Evolutionary conservation across 805 yeast genomes (phyloP).

Genomic region (Candida peoriensis): DNA sequence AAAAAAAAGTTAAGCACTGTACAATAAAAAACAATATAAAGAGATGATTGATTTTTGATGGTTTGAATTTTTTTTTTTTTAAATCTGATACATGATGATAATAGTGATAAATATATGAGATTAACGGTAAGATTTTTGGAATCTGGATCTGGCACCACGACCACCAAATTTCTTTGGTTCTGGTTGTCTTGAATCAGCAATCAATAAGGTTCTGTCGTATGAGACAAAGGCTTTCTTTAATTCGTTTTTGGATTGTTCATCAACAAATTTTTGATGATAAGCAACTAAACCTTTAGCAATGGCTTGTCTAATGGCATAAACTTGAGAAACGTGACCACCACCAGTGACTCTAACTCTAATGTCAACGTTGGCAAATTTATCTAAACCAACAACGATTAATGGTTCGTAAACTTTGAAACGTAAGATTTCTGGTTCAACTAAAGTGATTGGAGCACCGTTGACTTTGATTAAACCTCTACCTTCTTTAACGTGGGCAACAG

Average conservation of each 20-base stretch:
- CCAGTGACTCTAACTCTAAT: conserved; percentile 99
- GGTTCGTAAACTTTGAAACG: conserved; percentile 99
- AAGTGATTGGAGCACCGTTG: conserved; percentile 98
- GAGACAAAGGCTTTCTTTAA: conserved; percentile 95
- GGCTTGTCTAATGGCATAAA: conserved; percentile 99
- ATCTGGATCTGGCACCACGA: conserved; percentile 99
- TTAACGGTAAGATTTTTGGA: conserved; percentile 99
- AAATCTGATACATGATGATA: no score
- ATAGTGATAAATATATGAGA: no score
- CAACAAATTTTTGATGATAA: conserved; percentile 98
- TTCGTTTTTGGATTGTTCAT: conserved; percentile 99
- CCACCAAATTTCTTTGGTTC: conserved; percentile 99
- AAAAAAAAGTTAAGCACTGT: conserved; percentile 17
- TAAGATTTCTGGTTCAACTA: conserved; percentile 98
- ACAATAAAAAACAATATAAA: conserved; percentile 12
- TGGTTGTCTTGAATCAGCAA: conserved; percentile 99
- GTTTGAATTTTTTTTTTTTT: no score
- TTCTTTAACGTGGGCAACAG: conserved; percentile 99
- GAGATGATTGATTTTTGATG: conserved; percentile 11
- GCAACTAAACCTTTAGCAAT: conserved; percentile 99
- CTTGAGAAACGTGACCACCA: conserved; percentile 99
- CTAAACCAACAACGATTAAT: conserved; percentile 95
- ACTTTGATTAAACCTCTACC: conserved; percentile 99
- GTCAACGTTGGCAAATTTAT: conserved; percentile 97
- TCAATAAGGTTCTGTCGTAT: conserved; percentile 99